A percentile compares a stretch with the other conserved stretches of the same genome.
phyloP scores from a whole-genome alignment of 163 green algal species.

The Coccomyxa subellipsoidea region DNA sequence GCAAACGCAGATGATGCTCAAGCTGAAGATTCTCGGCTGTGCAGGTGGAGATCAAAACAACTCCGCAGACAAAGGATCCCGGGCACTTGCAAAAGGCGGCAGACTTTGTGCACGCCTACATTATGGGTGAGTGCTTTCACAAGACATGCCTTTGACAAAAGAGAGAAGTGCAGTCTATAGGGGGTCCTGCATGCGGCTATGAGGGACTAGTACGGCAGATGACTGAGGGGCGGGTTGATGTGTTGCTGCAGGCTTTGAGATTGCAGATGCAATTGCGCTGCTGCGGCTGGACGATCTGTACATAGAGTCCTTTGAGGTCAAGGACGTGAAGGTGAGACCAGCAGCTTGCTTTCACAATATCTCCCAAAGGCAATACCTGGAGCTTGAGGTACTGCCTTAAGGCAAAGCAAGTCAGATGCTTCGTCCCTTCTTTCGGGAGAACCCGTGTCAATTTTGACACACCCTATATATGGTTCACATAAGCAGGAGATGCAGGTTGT shows the following conservation, averaged over 20 bases:
- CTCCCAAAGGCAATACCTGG: too few species aligned
- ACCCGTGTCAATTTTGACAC: too few species aligned
- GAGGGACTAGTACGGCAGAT: too few species aligned
- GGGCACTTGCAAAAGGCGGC: constrained; percentile 91
- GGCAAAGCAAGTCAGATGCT: too few species aligned
- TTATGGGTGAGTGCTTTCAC: constrained; percentile 66
- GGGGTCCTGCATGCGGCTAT: too few species aligned
- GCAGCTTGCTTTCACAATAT: constrained; percentile 16
- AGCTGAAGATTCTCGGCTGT: neutral
- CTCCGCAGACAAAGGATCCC: constrained; percentile 66
- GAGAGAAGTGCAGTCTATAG: too few species aligned
- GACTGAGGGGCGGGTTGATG: neutral
- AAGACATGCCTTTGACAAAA: too few species aligned
- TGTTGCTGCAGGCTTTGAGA: constrained; percentile 74
- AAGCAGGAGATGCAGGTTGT: too few species aligned
- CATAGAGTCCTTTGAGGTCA: constrained; percentile 97
- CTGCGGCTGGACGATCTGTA: constrained; percentile 98
- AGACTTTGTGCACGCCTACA: constrained; percentile 96
- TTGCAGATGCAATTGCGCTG: constrained; percentile 93
- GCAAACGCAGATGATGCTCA: neutral
- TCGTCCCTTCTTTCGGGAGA: too few species aligned
- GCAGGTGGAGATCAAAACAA: constrained; percentile 96
- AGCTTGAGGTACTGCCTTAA: too few species aligned
- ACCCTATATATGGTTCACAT: too few species aligned
- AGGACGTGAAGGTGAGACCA: constrained; percentile 87